phyloP scores from a whole-genome alignment of 1,139 yeast species.

The Suhomyces choctaworum region DNA sequence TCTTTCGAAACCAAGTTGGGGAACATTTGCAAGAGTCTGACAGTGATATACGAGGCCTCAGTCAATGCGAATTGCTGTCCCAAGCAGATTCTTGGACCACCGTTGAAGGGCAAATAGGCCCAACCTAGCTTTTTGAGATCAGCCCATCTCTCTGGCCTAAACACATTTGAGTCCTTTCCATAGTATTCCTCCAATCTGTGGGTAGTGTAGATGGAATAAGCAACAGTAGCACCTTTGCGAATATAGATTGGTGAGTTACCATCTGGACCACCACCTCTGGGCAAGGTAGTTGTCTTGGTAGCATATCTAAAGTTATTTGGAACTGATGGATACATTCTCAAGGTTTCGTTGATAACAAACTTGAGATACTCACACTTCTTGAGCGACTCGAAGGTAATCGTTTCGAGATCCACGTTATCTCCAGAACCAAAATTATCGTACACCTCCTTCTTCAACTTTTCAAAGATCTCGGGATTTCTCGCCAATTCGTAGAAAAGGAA shows the following conservation, averaged over 20 bases:
- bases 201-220: slow-evolving; percentile 22
- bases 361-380: slow-evolving; percentile 28
- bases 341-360: slow-evolving; percentile 25
- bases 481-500: slow-evolving; percentile 49
- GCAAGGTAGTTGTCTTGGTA: slow-evolving; percentile 26
- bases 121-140: slow-evolving; percentile 33
- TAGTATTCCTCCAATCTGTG: slow-evolving; percentile 22
- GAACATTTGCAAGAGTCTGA: slow-evolving; percentile 31
- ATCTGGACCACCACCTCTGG: slow-evolving; percentile 27
- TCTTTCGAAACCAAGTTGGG: slow-evolving; percentile 32
- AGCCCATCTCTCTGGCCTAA: slow-evolving; percentile 28
- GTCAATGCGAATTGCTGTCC: slow-evolving; percentile 51
- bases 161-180: slow-evolving; percentile 23
- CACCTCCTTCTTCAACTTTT: slow-evolving; percentile 41
- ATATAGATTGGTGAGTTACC: slow-evolving; percentile 22
- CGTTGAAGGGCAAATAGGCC: slow-evolving; percentile 47
- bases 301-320: slow-evolving; percentile 27
- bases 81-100: slow-evolving; percentile 46
- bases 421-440: slow-evolving; percentile 34
- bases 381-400: slow-evolving; percentile 23
- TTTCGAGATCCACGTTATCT: slow-evolving; percentile 17
- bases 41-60: slow-evolving; percentile 38
- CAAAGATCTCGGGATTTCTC: slow-evolving; percentile 41
- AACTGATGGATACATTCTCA: slow-evolving; percentile 29
- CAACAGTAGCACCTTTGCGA: slow-evolving; percentile 24